These are phyloP conservation scores for Solanum appendiculatum DNA, from an alignment of 257 asterid genomes.

Conservation along the genomic window DNA sequence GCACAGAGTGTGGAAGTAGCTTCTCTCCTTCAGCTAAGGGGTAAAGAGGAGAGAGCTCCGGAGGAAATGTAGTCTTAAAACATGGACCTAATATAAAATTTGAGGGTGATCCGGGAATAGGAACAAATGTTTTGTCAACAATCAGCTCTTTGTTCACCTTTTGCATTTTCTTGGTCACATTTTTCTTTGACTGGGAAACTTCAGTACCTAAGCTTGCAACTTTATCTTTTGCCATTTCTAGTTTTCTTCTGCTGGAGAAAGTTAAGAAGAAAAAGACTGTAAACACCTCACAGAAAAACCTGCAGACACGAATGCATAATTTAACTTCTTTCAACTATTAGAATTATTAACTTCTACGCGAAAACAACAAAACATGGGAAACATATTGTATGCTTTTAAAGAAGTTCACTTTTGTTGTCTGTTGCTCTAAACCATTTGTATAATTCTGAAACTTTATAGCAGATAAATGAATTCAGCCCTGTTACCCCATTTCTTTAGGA, in stretches of 20 bases:
- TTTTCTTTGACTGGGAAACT: not conserved
- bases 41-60: not conserved
- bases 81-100: not conserved
- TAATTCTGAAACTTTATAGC: not conserved
- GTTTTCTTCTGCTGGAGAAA: not conserved
- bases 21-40: constrained; percentile 4
- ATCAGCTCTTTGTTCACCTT: not conserved
- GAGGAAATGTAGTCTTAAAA: not conserved
- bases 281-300: not conserved
- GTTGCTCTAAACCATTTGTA: not conserved
- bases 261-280: not conserved
- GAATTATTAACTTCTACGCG: not conserved
- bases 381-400: not conserved
- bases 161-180: not conserved
- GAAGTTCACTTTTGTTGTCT: not conserved
- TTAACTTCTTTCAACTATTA: not conserved
- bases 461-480: not conserved
- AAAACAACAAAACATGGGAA: not conserved
- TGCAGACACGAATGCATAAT: not conserved
- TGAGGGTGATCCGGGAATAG: not conserved
- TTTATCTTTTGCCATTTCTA: not conserved
- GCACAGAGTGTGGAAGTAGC: not conserved
- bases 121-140: not conserved
- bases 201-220: not conserved
- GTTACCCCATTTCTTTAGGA: not conserved